Percentiles rank a stretch among this genome's conserved stretches.
Evolutionary conservation across 441 rosid species (phyloP).

Genomic region (Kokia cookei): DNA sequence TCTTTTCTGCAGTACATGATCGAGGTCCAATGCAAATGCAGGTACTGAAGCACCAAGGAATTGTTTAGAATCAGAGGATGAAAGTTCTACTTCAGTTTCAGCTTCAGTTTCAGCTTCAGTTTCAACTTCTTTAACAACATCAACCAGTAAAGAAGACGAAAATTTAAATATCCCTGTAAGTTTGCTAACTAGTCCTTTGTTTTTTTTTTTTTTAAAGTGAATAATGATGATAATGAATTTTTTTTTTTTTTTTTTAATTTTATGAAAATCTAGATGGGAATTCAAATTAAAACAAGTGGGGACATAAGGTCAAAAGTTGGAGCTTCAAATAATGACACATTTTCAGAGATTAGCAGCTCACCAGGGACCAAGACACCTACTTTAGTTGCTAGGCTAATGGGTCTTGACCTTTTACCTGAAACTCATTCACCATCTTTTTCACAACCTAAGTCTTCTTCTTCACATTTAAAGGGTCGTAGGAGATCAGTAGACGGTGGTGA

Average conservation of each 20-base stretch:
- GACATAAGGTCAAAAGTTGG: constrained; percentile 28
- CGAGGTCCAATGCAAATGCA: constrained; percentile 14
- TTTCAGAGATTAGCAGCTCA: constrained; percentile 55
- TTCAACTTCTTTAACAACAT: constrained; percentile 21
- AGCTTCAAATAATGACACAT: constrained; percentile 27
- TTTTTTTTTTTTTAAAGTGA: constrained; percentile 16
- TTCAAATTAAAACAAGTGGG: constrained; percentile 60
- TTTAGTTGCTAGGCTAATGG: constrained; percentile 90
- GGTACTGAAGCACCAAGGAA: constrained; percentile 80
- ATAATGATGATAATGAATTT: constrained; percentile 19
- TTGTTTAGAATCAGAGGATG: constrained; percentile 68
- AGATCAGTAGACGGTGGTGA: constrained; percentile 29
- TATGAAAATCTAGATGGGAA: constrained; percentile 43
- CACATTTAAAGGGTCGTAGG: constrained; percentile 20
- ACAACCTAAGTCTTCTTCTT: constrained; percentile 12
- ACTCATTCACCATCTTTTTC: constrained; percentile 33
- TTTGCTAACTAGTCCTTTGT: constrained; percentile 1
- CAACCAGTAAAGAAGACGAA: constrained; percentile 35
- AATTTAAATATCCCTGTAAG: constrained; percentile 49
- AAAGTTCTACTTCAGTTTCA: constrained; percentile 17
- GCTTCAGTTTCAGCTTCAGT: constrained; percentile 13
- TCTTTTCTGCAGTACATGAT: not conserved
- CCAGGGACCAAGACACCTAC: constrained; percentile 77
- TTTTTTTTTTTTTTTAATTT: not conserved
- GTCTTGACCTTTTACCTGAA: constrained; percentile 85